phyloP scores from a whole-genome alignment of 1,284 basidiomycete genomes.

The Ustilago hordei region DNA sequence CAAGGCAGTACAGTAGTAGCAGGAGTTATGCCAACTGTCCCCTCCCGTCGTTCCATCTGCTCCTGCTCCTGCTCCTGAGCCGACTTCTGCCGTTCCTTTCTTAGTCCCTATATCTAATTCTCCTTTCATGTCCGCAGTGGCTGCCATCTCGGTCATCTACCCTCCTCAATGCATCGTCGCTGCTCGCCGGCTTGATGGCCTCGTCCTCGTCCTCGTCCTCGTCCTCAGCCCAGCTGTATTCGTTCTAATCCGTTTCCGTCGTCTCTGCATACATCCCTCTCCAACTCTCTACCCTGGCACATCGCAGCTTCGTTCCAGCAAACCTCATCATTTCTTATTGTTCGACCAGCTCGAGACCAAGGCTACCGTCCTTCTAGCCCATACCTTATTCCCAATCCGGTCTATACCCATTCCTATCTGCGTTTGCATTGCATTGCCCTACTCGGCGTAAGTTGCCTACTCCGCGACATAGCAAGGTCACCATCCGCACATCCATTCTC shows the following conservation, averaged over 20 bases:
- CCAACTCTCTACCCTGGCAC: constrained; percentile 9
- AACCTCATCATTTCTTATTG: not conserved
- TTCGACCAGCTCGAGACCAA: not conserved
- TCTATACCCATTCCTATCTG: constrained; percentile 10
- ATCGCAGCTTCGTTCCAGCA: constrained; percentile 12
- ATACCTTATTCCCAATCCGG: constrained; percentile 26
- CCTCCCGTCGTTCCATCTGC: not conserved
- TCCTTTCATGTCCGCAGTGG: constrained; percentile 36
- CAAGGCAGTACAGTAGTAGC: not conserved
- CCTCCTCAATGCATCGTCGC: constrained; percentile 22
- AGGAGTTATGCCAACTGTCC: not conserved
- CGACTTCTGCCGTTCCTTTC: constrained; percentile 9
- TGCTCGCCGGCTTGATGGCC: constrained; percentile 5
- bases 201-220: constrained; percentile 1
- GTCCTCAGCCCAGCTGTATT: not conserved
- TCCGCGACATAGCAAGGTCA: constrained; percentile 10
- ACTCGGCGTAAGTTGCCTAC: constrained; percentile 40
- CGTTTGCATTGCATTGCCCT: constrained; percentile 1
- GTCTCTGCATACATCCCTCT: constrained; percentile 3
- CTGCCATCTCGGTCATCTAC: constrained; percentile 19
- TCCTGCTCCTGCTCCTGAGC: constrained; percentile 7
- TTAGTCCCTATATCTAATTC: constrained; percentile 7
- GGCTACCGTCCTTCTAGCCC: constrained; percentile 3
- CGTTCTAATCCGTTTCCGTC: constrained; percentile 24
- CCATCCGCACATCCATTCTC: constrained; percentile 3